Evolutionary conservation across 805 yeast species (phyloP), one percentile per base, ranked within the genome.

Genomic region (Sungouiozyma intestinalis): DNA sequence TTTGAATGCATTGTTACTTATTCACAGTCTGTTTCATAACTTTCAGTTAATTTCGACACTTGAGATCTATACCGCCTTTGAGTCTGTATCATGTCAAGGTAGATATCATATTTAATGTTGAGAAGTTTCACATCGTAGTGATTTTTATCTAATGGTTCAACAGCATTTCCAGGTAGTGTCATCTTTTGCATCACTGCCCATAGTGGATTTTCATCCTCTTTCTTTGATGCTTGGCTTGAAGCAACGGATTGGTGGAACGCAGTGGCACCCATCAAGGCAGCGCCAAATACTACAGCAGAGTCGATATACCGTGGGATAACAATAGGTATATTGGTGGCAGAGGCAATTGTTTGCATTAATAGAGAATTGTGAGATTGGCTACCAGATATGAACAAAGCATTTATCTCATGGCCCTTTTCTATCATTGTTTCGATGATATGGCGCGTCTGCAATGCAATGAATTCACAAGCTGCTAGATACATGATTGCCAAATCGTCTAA

Each of bases 391-490:
- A 81, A 92, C 47, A 92, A 78, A 17, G 85, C 73, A 16, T 73
- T 68, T 48, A 92, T 74, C 9, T 68, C 50, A 65, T 90, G 95
- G 1, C 98, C 98, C 2, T 83, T 69, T 42, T 69, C 64, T 51
- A 77, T 79, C 86, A 92, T 82, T 47, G 79, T 78, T 51, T 85
- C 92, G 31, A 90, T 80, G 57, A 92, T 92, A 55, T 92, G 98
- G 55, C 96, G 77, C 0, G 97, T 90, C 67, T 92, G 98, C 60
- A 87, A 95, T 39, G 95, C 96, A 62, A 92, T 88, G 54, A 92
- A 92, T 66, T 92, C 98, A 63, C 96, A 86, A 3, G 97, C 95
- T 15, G 85, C 97, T 39, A 88, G 73, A 58, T 92, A 92, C 51
- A 78, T 81, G 46, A 85, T 61, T 1, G 97, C 96, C 51, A 92